Conservation (phyloP, 257 asterid genomes). For the Solanum virginianum region DNA sequence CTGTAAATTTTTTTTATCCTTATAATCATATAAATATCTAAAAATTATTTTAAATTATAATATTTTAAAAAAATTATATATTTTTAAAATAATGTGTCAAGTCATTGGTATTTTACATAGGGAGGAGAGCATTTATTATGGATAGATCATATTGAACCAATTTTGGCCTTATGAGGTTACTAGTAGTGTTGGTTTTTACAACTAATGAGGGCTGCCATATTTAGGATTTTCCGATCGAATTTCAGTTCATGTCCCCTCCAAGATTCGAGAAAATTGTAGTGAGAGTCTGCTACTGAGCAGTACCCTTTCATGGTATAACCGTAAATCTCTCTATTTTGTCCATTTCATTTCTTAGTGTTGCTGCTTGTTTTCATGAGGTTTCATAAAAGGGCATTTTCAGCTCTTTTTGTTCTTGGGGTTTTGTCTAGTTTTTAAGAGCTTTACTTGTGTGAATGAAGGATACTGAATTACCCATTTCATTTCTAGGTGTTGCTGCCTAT, state of each 20-base stretch:
- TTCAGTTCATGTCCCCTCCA: not conserved
- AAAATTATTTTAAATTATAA: no score
- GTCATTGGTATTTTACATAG: no score
- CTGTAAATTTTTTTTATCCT: no score
- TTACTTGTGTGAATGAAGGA: not conserved
- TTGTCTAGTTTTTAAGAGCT: not conserved
- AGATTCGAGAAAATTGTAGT: not conserved
- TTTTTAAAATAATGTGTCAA: no score
- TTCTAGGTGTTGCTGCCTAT: not conserved
- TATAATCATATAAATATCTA: no score
- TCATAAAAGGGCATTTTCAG: not conserved
- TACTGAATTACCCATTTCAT: not conserved
- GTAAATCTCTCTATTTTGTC: not conserved
- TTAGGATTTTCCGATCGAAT: not conserved
- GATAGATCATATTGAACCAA: not conserved
- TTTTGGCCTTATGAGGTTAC: not conserved
- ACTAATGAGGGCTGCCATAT: no score
- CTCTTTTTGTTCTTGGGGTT: not conserved
- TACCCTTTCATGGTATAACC: not conserved
- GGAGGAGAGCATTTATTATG: not conserved
- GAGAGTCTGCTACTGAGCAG: not conserved
- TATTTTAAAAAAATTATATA: no score
- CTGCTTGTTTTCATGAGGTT: not conserved
- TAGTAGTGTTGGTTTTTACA: no score
- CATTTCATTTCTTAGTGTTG: not conserved